Percentiles rank a stretch among this genome's conserved stretches.
Evolutionary conservation across 495 filamentous ascomycete genomes (phyloP).

Genomic region (Oleoguttula mirabilis): DNA sequence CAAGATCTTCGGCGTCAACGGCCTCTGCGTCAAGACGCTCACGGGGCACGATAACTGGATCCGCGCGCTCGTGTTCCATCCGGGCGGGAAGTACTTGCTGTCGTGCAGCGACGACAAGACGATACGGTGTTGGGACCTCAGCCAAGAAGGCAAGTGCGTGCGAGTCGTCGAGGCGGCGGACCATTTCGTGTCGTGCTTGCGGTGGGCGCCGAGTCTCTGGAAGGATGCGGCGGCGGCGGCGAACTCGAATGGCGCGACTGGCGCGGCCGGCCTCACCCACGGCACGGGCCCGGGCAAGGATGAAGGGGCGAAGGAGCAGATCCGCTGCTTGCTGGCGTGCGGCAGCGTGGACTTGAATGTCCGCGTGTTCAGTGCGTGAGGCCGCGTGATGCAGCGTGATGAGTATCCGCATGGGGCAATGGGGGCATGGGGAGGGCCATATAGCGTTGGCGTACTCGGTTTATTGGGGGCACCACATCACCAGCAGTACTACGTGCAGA

Average conservation of each 20-base stretch:
- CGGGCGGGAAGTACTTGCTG: conserved; percentile 84
- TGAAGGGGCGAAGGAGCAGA: conserved; percentile 34
- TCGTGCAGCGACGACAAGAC: conserved; percentile 84
- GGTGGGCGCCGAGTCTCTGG: conserved; percentile 80
- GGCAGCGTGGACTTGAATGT: conserved; percentile 53
- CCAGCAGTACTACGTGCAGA: too few relatives aligned
- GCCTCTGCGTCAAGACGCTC: conserved; percentile 76
- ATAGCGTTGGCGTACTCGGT: too few relatives aligned
- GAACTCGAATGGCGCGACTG: conserved; percentile 38
- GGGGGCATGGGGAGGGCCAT: too few relatives aligned
- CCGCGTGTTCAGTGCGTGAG: conserved; percentile 37
- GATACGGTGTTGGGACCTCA: conserved; percentile 86
- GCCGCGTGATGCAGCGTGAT: too few relatives aligned
- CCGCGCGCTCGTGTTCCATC: conserved; percentile 75
- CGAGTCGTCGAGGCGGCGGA: conserved; percentile 73
- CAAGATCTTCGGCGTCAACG: conserved; percentile 76
- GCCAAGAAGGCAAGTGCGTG: conserved; percentile 81
- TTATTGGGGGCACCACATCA: too few relatives aligned
- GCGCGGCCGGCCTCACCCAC: conserved; percentile 14
- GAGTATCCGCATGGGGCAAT: too few relatives aligned
- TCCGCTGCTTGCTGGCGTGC: conserved; percentile 53
- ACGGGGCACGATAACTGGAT: conserved; percentile 96
- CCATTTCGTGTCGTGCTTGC: conserved; percentile 76
- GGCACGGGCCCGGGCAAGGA: conserved; percentile 29
- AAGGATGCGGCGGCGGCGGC: conserved; percentile 37